Evolutionary conservation across 805 yeast genomes (phyloP).

Genomic region (Metschnikowia sp.): DNA sequence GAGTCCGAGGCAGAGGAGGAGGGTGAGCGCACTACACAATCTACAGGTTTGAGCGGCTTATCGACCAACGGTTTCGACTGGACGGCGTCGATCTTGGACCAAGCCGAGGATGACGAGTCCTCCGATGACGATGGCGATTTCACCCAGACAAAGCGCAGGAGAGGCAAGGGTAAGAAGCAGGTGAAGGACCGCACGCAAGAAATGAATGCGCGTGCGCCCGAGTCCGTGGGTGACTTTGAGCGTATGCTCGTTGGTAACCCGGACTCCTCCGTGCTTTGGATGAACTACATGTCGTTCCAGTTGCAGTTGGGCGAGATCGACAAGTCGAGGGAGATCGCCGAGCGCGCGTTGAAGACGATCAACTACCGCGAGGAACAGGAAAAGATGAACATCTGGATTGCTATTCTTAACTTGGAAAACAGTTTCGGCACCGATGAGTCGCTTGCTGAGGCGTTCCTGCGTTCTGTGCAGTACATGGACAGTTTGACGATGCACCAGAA

Average conservation of each 20-base stretch:
- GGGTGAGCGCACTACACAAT: slow-evolving; percentile 15
- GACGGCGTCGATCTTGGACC: slow-evolving; percentile 88
- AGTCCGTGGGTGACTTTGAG: slow-evolving; percentile 88
- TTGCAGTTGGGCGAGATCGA: slow-evolving; percentile 91
- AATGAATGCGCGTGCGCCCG: slow-evolving; percentile 80
- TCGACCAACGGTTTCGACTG: slow-evolving; percentile 91
- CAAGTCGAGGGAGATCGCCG: slow-evolving; percentile 89
- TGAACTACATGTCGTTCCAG: slow-evolving; percentile 98
- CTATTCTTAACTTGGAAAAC: slow-evolving; percentile 87
- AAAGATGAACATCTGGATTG: slow-evolving; percentile 93
- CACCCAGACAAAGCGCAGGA: slow-evolving; percentile 46
- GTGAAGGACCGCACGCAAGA: slow-evolving; percentile 84
- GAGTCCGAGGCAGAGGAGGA: slow-evolving; percentile 27
- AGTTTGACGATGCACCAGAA: slow-evolving; percentile 76
- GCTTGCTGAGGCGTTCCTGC: slow-evolving; percentile 74
- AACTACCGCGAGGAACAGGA: slow-evolving; percentile 89
- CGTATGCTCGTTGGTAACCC: slow-evolving; percentile 89
- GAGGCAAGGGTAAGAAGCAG: slow-evolving; percentile 46
- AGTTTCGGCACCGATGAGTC: slow-evolving; percentile 87
- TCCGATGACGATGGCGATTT: slow-evolving; percentile 56
- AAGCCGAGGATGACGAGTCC: slow-evolving; percentile 57
- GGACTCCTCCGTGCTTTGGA: slow-evolving; percentile 91
- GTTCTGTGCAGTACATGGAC: slow-evolving; percentile 90
- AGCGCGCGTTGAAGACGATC: slow-evolving; percentile 87
- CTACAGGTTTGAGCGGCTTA: slow-evolving; percentile 47